Base-by-base conservation (phyloP, 2,329 filamentous ascomycete genomes). In the Pseudofabraea citricarpa region DNA sequence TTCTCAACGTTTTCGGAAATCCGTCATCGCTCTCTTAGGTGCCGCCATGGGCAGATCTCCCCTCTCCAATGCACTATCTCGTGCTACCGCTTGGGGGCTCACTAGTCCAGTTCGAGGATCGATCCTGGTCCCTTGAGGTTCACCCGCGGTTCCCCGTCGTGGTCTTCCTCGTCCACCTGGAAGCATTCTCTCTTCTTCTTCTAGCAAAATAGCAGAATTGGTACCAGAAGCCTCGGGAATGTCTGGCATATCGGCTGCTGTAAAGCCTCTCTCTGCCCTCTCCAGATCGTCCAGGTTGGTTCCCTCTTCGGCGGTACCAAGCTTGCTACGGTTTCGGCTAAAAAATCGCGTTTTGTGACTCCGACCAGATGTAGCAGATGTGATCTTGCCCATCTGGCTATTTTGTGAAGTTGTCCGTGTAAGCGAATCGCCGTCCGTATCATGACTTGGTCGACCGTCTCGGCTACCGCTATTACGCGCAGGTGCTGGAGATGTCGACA, bases 321-420 rank as follows among this genome's bases (percentile, higher is more conserved):
- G 39, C 42, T 50, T 63, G 42, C 61, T 62, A 23, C 58, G 54
- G 2, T 59, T 55, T n/a, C 77, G 72, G 26, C 71, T 65, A 61
- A 85, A 79, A 65, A 85, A 84, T 3, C 80, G 72, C 49, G 81
- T 82, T 6, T 75, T 72, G 45, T 79, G 76, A 5, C 66, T 64
- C 5, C 69, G 64, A 2, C 33, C n/a, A 12, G 64, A 64, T 31
- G 62, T 54, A 19, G 35, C 47, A 15, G 58, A 43, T 45, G 64
- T 16, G 51, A 57, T 22, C 58, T 56, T 50, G 53, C 68, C 46
- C 51, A 59, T 24, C 15, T 48, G 22, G 23, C 48, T 52, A 15
- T 60, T 57, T 0, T 48, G 50, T 5, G 45, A 52, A 2, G 43
- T 46, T 12, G 45, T 55, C 4, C 47, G 43, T 1, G 33, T 48